Conservation (phyloP, 306 rosid genomes). For the Rosa persica region DNA sequence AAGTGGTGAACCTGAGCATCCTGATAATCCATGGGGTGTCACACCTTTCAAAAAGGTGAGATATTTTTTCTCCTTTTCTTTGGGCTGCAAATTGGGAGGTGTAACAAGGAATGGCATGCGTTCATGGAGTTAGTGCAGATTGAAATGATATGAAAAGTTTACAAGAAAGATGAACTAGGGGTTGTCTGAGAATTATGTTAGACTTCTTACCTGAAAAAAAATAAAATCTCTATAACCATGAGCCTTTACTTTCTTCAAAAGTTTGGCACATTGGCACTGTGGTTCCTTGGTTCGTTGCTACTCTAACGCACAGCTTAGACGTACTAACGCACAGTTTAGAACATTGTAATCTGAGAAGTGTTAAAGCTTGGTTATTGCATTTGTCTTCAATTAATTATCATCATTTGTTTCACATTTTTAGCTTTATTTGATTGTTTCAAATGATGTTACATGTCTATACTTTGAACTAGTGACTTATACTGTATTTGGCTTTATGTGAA, state of each 20-base stretch:
- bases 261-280: not conserved
- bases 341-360: not conserved
- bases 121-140: not conserved
- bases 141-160: not conserved
- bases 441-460: not conserved
- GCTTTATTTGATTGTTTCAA: not conserved
- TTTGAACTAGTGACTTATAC: not conserved
- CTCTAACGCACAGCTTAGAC: no score
- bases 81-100: not conserved
- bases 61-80: constrained; percentile 9
- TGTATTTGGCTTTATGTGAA: constrained; percentile 17
- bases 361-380: not conserved
- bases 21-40: constrained; percentile 96
- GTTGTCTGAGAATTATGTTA: not conserved
- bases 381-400: not conserved
- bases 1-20: constrained; percentile 95
- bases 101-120: not conserved
- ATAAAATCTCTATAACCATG: not conserved
- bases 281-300: not conserved
- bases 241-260: not conserved
- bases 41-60: constrained; percentile 91
- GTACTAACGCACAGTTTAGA: not conserved
- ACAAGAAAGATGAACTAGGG: not conserved
- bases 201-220: not conserved
- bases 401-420: not conserved